A percentile compares a stretch with the other conserved stretches of the same genome.
Evolutionary conservation across 2,329 filamentous ascomycete species (phyloP).

Genomic region (Scolecobasidium constrictum): DNA sequence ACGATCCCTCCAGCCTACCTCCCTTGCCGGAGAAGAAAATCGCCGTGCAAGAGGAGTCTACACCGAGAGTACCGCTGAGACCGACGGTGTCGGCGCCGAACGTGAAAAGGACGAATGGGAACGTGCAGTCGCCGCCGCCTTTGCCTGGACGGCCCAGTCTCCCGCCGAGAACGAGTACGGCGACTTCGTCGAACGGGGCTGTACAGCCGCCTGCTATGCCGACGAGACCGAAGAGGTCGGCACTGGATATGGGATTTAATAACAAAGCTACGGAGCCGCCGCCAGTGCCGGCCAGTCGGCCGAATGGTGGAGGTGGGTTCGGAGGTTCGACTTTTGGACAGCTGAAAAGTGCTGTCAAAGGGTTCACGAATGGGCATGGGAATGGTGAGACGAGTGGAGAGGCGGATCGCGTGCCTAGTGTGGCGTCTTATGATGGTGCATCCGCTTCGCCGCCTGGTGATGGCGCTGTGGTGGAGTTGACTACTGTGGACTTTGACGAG

Average conservation of each 20-base stretch:
- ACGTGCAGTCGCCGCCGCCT: slow-evolving; percentile 12
- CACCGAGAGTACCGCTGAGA: slow-evolving; percentile 23
- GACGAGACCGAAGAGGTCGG: slow-evolving; percentile 27
- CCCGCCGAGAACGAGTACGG: slow-evolving; percentile 15
- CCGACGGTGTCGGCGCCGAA: slow-evolving; percentile 24
- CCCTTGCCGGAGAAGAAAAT: slow-evolving; percentile 40
- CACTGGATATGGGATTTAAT: slow-evolving; percentile 36
- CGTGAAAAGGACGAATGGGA: slow-evolving; percentile 8
- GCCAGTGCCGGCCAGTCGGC: slow-evolving; percentile 11
- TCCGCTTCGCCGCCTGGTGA: too few species aligned
- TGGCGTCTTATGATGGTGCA: too few species aligned
- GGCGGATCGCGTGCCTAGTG: too few species aligned
- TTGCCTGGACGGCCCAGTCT: slow-evolving; percentile 19
- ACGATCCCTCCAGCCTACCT: slow-evolving; percentile 43
- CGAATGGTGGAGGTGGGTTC: slow-evolving; percentile 8
- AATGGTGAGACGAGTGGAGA: background rate
- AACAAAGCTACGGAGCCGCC: slow-evolving; percentile 21
- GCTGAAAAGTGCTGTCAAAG: background rate
- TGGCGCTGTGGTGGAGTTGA: slow-evolving; percentile 50
- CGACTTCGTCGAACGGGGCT: too few species aligned
- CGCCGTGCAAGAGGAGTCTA: slow-evolving; percentile 28
- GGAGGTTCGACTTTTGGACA: background rate
- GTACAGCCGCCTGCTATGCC: slow-evolving; percentile 13
- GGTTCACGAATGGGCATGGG: background rate
- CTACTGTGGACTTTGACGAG: slow-evolving; percentile 82